These are phyloP conservation scores for Euphorbia pulcherrima DNA, from an alignment of 345 rosid species.

Conservation along the genomic window DNA sequence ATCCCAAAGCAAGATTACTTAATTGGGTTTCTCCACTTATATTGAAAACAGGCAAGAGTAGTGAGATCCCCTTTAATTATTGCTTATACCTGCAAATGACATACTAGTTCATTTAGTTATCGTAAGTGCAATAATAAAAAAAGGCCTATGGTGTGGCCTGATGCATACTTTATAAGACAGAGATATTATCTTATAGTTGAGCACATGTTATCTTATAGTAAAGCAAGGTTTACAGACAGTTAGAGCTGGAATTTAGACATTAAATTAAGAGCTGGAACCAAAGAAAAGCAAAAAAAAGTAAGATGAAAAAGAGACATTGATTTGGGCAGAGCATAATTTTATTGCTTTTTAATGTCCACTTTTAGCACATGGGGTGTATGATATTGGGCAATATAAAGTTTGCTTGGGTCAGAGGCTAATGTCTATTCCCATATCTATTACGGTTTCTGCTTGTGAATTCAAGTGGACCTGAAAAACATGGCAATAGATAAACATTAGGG, in stretches of 20 bases:
- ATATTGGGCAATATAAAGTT: slow-evolving; percentile 28
- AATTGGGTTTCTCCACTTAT: slow-evolving; percentile 27
- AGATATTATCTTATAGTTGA: slow-evolving; percentile 3
- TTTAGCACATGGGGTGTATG: slow-evolving; percentile 51
- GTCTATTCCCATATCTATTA: slow-evolving; percentile 30
- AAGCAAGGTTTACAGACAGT: slow-evolving; percentile 3
- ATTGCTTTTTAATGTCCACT: slow-evolving; percentile 25
- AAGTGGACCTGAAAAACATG: slow-evolving; percentile 23
- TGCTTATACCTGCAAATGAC: slow-evolving; percentile 26
- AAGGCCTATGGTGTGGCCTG: not conserved
- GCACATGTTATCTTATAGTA: slow-evolving; percentile 8
- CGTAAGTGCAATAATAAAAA: slow-evolving; percentile 11
- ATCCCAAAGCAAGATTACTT: slow-evolving; percentile 14
- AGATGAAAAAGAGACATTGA: not conserved
- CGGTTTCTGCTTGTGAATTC: too few species aligned
- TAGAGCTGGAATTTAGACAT: slow-evolving; percentile 15
- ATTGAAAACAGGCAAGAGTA: slow-evolving; percentile 17
- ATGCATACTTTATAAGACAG: not conserved
- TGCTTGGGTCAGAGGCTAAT: slow-evolving; percentile 43
- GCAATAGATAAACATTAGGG: not conserved
- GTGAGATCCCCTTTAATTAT: slow-evolving; percentile 39
- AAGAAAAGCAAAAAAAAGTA: not conserved
- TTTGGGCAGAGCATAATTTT: slow-evolving; percentile 12
- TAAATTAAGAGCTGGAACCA: not conserved
- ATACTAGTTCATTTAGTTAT: slow-evolving; percentile 21